Evolutionary conservation across 2,329 filamentous ascomycete species (phyloP), one percentile per base, ranked within the genome.

Genomic region (Fusarium sp.): DNA sequence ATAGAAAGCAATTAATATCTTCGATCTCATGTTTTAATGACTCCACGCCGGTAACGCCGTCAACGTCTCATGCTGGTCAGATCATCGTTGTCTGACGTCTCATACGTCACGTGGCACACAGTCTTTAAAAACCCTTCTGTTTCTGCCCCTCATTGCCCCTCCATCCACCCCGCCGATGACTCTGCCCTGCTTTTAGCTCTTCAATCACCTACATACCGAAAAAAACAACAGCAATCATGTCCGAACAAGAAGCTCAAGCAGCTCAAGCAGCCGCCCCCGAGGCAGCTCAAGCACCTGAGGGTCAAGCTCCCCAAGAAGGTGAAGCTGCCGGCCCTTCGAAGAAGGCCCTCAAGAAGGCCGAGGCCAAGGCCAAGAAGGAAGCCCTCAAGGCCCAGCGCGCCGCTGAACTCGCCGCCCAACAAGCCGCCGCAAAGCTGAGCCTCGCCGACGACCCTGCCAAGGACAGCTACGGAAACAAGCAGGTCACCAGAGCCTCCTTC

Each of bases 301-400:
- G 67, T 34, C 72, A 73, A 41, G 43, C 43, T 25, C 43, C 43
- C 3, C 34, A 38, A 12, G 34, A 38, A 7, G 34, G 34, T 12
- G 34, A 38, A 38, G 34, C 29, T 6, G 67, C 71, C 11, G 73
- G 71, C 15, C 73, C 73, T 13, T 66, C 64, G 8, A 70, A 97
- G 84, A 94, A 91, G 81, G 93, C 90, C 18, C 83, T 91, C 70
- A 97, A 97, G 84, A 97, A 97, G 84, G 90, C 92, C 47, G 91
- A 92, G 75, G 87, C 87, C 68, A 97, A 97, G 83, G 93, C 94
- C 29, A 94, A 94, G 83, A 94, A 95, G 80, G 94, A 97, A 82
- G 92, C 92, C 15, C 86, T 90, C 78, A 97, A 97, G 82, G 92
- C 92, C 76, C 79, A 88, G 79, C 83, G 90, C 80, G 85, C 88